These are phyloP conservation scores for Cercospora janseana DNA, from an alignment of 2,329 filamentous ascomycete species.

Conservation along the genomic window DNA sequence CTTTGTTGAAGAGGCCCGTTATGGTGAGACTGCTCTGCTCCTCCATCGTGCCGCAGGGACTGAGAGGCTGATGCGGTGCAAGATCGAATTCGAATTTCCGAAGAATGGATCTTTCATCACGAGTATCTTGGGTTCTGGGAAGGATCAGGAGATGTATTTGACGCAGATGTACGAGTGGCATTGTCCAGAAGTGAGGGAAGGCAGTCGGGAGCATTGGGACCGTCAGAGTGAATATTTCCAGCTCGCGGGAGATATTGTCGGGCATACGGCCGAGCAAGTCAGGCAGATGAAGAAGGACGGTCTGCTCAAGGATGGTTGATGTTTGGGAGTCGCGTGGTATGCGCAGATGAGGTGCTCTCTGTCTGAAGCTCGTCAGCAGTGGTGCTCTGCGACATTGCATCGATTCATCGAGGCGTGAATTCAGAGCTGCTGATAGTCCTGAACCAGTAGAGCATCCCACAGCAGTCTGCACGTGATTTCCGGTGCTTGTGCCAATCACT, in stretches of 20 bases:
- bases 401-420: no score
- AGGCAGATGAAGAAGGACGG: conserved; percentile 8
- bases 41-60: neutral
- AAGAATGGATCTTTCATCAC: conserved; percentile 5
- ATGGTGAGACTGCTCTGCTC: neutral
- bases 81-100: conserved; percentile 12
- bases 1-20: conserved; percentile 12
- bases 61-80: neutral
- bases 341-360: no score
- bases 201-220: conserved; percentile 10
- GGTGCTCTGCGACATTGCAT: no score
- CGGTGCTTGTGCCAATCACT: no score
- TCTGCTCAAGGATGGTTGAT: neutral
- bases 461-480: no score
- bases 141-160: conserved; percentile 4
- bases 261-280: neutral
- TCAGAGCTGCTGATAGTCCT: no score
- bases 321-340: no score
- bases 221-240: conserved; percentile 5
- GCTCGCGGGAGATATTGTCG: conserved; percentile 5
- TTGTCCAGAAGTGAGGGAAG: conserved; percentile 7
- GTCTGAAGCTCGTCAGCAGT: no score
- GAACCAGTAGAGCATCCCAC: no score
- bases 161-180: conserved; percentile 13
- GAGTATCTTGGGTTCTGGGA: conserved; percentile 8